Base-by-base conservation (phyloP, 2,329 filamentous ascomycete species). In the Neonectria hederae region DNA sequence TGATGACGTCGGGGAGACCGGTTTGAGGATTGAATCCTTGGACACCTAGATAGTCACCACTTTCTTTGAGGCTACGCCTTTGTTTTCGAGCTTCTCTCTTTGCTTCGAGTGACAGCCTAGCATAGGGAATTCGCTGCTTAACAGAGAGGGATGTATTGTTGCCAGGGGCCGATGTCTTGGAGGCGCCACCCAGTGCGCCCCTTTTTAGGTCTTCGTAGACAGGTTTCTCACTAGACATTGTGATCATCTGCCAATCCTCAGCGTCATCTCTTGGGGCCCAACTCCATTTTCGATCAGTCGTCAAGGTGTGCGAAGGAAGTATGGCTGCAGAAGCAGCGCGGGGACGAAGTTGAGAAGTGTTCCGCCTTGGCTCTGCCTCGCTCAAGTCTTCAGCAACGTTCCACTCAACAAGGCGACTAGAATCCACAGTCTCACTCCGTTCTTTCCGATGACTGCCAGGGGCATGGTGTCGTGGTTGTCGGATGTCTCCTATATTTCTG, bases 21-120 rank as follows among this genome's bases (percentile, higher is more conserved):
- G 87, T 88, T 45, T 81, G 76, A 0, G 87, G 87, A 69, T 89
- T 88, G 57, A 85, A 79, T 4, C 87, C 87, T 62, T 87, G 85
- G 1, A 88, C 84, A 2, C 86, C 86, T 0, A 89, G 80, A 70
- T 83, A 89, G 72, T 89, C 87, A 5, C 86, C 85, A 58, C 84
- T 87, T 58, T 83, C 81, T 65, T 83, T 85, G 58, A 88, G 77
- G 43, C 74, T 81, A 48, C 80, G 79, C 6, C 86, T 81, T 38
- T 80, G 76, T 7, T 70, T 68, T 2, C 78, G 75, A 40, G 73
- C 65, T 48, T 78, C 74, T 42, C 66, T 72, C 56, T 76, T 81
- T 2, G 73, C 73, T 13, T 77, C 72, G 19, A 79, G 74, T 9
- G 64, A 46, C 26, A 63, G 45, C 13, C 42, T 48, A 38, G 59